Conservation (phyloP, 352 stramenopile genomes). For the Thraustochytrium aureum region DNA sequence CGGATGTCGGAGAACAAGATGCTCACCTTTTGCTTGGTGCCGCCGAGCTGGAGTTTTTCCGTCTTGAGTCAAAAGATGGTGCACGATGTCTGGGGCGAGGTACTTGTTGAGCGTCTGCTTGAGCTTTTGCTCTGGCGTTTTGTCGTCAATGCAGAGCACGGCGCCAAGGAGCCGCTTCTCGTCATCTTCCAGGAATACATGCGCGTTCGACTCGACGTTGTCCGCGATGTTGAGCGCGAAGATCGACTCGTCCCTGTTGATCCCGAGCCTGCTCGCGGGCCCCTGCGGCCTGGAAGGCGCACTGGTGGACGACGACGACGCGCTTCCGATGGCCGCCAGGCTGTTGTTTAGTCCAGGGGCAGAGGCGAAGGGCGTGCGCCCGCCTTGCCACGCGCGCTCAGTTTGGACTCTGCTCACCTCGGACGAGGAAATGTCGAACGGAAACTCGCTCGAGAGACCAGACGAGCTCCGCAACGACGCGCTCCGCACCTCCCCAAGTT, state of each 20-base stretch:
- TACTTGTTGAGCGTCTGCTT: slow-evolving; percentile 41
- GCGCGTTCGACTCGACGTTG: background rate
- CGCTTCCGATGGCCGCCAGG: background rate
- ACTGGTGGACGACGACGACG: too few relatives aligned
- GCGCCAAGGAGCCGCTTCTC: background rate
- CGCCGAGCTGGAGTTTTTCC: slow-evolving; percentile 43
- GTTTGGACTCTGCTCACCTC: background rate
- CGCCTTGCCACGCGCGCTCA: background rate
- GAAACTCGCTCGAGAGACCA: background rate
- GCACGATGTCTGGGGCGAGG: slow-evolving; percentile 25
- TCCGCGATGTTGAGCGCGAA: background rate
- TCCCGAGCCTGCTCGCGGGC: too few relatives aligned
- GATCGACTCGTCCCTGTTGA: too few relatives aligned
- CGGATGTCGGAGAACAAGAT: slow-evolving; percentile 89
- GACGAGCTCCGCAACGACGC: too few relatives aligned
- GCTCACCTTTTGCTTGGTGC: slow-evolving; percentile 57
- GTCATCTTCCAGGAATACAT: background rate
- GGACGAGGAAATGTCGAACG: background rate
- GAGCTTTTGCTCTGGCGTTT: slow-evolving; percentile 44
- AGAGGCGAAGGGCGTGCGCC: background rate
- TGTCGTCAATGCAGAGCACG: slow-evolving; percentile 47
- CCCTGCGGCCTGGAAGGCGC: too few relatives aligned
- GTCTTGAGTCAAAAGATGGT: slow-evolving; percentile 31
- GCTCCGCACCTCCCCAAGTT: too few relatives aligned
- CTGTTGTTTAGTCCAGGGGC: background rate